Evolutionary conservation across 345 rosid species (phyloP).

Genomic region (Gossypium bickii): DNA sequence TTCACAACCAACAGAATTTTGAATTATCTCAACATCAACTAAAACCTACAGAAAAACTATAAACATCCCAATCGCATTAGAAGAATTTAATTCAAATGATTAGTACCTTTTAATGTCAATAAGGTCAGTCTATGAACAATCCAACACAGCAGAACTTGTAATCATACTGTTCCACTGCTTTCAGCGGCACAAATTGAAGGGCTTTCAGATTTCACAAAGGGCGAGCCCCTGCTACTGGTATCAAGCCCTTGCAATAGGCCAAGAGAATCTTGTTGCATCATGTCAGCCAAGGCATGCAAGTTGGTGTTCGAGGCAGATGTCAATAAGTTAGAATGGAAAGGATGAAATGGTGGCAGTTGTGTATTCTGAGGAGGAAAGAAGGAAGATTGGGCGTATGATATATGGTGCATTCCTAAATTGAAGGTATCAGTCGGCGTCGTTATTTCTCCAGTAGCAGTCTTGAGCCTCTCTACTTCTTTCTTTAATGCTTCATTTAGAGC

Average conservation of each 20-base stretch:
- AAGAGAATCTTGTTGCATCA: conserved; percentile 65
- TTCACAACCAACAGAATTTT: conserved; percentile 15
- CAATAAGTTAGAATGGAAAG: conserved; percentile 42
- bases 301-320: conserved; percentile 27
- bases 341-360: conserved; percentile 54
- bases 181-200: conserved; percentile 64
- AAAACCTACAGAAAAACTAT: conserved; percentile 23
- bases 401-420: conserved; percentile 62
- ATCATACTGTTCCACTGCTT: conserved; percentile 64
- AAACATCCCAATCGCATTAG: conserved; percentile 26
- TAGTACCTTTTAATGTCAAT: conserved; percentile 29
- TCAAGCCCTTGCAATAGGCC: conserved; percentile 79
- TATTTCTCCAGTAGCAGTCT: conserved; percentile 64
- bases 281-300: conserved; percentile 41
- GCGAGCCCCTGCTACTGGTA: conserved; percentile 57
- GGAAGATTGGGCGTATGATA: conserved; percentile 41
- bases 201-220: conserved; percentile 56
- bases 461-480: conserved; percentile 89
- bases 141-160: conserved; percentile 22
- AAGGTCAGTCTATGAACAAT: conserved; percentile 57
- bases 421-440: conserved; percentile 53
- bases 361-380: conserved; percentile 39
- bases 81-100: conserved; percentile 31
- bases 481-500: conserved; percentile 76
- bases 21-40: conserved; percentile 16